Evolutionary conservation across 345 rosid species (phyloP), one percentile per base, ranked within the genome.

Genomic region (Rubroshorea leprosula): DNA sequence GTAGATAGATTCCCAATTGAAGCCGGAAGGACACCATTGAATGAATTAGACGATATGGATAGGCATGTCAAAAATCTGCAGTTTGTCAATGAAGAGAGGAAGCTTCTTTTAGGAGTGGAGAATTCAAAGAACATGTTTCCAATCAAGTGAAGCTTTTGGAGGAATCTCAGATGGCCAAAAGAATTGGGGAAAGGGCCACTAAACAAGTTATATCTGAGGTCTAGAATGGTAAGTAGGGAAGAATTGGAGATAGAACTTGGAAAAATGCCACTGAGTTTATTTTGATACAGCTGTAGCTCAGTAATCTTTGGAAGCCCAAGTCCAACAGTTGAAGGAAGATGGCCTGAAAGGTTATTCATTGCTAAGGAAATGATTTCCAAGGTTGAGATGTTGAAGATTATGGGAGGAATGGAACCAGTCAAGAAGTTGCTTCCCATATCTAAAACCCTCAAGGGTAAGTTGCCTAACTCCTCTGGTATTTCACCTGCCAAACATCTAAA

Each of bases 311-410:
- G 63, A 63, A 68, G 61, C 1, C 13, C 7, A 18, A 57, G 52
- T 52, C 63, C 62, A 12, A 63, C 4, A 44, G 19, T 56, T 18
- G 43, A 38, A 7, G 71, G 68, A 59, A 73, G 67, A 38, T 15
- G 6, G 12, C 78, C 78, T 8, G 57, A 56, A 1, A 73, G 57
- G 9, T 10, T 16, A 35, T 69, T 73, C 6, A 19, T 0, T 0
- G n/a, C 0, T 0, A 20, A 14, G 7, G 10, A 3, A 1, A 74
- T 25, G 1, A 0, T 1, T 53, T 4, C 45, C 19, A 64, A 9
- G 11, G 58, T 68, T 24, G 77, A 60, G 45, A 55, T 25, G 11
- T 66, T 63, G 46, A 58, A 49, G 18, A 72, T n/a, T 26, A 29
- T 1, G 1, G 43, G 0, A 4, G 69, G 67, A 22, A 64, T 61